A percentile compares a stretch with the other conserved stretches of the same genome.
These are phyloP conservation scores for Psophocarpus tetragonolobus DNA, from an alignment of 306 rosid genomes.

Conservation along the genomic window DNA sequence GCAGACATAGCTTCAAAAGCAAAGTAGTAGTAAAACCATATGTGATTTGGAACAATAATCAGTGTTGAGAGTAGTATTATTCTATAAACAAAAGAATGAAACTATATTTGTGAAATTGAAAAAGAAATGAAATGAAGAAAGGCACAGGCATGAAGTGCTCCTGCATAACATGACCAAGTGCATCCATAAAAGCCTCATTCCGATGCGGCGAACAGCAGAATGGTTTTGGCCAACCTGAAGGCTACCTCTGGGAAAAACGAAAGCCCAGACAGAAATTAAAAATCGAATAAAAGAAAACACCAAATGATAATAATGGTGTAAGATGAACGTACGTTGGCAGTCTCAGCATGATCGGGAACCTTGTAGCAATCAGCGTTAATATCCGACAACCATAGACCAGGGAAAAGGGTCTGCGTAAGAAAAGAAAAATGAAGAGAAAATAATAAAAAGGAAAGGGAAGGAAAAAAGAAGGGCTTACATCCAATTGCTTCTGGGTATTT, in stretches of 20 bases:
- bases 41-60: constrained; percentile 2
- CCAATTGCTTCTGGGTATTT: constrained; percentile 67
- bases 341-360: constrained; percentile 54
- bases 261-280: neutral
- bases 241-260: constrained; percentile 54
- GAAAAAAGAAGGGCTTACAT: constrained; percentile 36
- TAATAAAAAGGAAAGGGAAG: neutral
- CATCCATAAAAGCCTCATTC: neutral
- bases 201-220: neutral
- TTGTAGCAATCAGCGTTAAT: constrained; percentile 69
- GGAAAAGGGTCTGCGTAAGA: constrained; percentile 54
- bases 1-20: constrained; percentile 26
- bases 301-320: too few relatives aligned
- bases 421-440: neutral
- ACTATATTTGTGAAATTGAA: constrained; percentile 40
- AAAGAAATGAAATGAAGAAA: constrained; percentile 44
- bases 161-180: constrained; percentile 19
- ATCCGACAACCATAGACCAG: constrained; percentile 78
- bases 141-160: constrained; percentile 31
- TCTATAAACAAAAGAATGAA: constrained; percentile 49
- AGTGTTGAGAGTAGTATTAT: constrained; percentile 45
- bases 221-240: constrained; percentile 32
- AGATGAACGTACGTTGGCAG: constrained; percentile 61
- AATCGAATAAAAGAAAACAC: too few relatives aligned
- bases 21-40: constrained; percentile 8